These are phyloP conservation scores for Naematelia aurantialba DNA, from an alignment of 768 basidiomycete species.

Conservation along the genomic window DNA sequence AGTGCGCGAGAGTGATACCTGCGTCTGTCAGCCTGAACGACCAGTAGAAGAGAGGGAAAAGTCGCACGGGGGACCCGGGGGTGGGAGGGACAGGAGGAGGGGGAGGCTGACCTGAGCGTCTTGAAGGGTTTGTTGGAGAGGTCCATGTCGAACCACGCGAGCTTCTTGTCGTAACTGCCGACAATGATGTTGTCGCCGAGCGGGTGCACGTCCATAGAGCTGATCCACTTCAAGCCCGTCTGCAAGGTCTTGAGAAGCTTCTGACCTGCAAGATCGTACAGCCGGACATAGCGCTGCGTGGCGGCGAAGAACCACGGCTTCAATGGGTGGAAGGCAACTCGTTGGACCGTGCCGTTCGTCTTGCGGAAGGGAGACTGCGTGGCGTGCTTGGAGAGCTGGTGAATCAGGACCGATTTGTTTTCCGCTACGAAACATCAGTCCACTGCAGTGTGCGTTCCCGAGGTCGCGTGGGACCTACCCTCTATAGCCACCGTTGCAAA, in stretches of 20 bases:
- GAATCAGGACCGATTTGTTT: slow-evolving; percentile 88
- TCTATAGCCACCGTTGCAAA: slow-evolving; percentile 72
- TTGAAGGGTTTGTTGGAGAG: slow-evolving; percentile 96
- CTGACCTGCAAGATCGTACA: slow-evolving; percentile 93
- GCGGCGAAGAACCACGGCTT: slow-evolving; percentile 98
- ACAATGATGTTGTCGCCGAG: slow-evolving; percentile 83
- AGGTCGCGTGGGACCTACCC: slow-evolving; percentile 57
- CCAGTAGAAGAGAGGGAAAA: not conserved
- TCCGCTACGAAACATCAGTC: slow-evolving; percentile 60
- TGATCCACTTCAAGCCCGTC: slow-evolving; percentile 97
- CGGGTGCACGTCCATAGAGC: slow-evolving; percentile 93
- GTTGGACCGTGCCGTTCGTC: slow-evolving; percentile 82
- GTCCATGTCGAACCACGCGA: slow-evolving; percentile 99
- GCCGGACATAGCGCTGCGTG: slow-evolving; percentile 89
- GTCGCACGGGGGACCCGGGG: not conserved
- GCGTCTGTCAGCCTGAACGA: not conserved
- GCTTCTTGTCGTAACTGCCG: slow-evolving; percentile 93
- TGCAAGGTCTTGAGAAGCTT: slow-evolving; percentile 86
- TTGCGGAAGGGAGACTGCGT: slow-evolving; percentile 98
- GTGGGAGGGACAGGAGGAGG: not conserved
- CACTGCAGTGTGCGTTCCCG: not conserved
- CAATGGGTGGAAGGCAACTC: slow-evolving; percentile 87
- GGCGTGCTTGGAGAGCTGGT: slow-evolving; percentile 86
- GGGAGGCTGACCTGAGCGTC: slow-evolving; percentile 67
- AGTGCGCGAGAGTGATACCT: slow-evolving; percentile 94